These are phyloP conservation scores for Umbellularia californica DNA, from an alignment of 164 flowering plant species.

Conservation along the genomic window DNA sequence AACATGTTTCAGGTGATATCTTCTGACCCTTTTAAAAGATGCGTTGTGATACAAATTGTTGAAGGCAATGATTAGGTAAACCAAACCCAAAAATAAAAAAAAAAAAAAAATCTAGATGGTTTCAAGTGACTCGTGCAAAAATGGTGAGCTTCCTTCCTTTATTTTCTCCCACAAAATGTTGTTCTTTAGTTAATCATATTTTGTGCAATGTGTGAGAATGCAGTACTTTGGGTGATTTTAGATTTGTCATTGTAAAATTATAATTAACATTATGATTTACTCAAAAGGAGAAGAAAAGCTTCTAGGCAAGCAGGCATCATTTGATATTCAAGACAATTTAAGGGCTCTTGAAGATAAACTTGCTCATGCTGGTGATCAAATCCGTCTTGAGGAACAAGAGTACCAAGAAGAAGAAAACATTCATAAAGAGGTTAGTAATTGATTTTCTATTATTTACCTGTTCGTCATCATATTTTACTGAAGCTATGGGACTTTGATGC, in stretches of 20 bases:
- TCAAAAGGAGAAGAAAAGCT: slow-evolving; percentile 17
- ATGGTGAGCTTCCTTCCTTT: neutral
- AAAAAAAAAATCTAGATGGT: too few species aligned
- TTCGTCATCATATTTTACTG: neutral
- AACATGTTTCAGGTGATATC: too few species aligned
- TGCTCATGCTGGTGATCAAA: slow-evolving; percentile 31
- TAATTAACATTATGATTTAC: neutral
- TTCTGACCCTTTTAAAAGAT: too few species aligned
- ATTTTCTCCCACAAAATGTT: neutral
- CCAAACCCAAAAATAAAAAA: too few species aligned
- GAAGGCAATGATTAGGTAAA: too few species aligned
- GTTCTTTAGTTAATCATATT: neutral
- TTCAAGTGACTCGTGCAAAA: neutral
- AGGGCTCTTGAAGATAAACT: slow-evolving; percentile 36
- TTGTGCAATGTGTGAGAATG: neutral
- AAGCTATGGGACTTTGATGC: neutral
- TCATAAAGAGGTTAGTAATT: slow-evolving; percentile 41
- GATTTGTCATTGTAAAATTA: neutral
- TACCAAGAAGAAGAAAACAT: slow-evolving; percentile 33
- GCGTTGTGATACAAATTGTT: too few species aligned
- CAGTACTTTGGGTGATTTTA: neutral
- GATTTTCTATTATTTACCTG: neutral
- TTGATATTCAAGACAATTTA: slow-evolving; percentile 16
- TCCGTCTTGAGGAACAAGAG: slow-evolving; percentile 34
- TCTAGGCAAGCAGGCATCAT: slow-evolving; percentile 17